Evolutionary conservation across 768 basidiomycete species (phyloP).

Genomic region (Rhizopogon vinicolor): DNA sequence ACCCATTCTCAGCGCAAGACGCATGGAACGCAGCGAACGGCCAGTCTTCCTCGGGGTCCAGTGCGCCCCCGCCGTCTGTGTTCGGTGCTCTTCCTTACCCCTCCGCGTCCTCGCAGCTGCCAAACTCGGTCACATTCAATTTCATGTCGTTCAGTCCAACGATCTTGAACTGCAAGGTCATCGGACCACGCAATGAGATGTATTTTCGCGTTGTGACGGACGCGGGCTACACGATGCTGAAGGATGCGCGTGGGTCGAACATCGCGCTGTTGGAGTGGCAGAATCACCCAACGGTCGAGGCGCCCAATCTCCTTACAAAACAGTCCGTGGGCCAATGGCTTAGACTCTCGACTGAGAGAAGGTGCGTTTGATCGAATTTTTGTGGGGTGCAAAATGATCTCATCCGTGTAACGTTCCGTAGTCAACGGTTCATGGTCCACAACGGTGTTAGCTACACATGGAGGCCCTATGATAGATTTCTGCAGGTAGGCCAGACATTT

Average conservation of each 20-base stretch:
- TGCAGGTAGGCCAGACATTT: constrained; percentile 40
- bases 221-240: constrained; percentile 48
- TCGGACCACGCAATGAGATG: constrained; percentile 45
- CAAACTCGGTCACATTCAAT: constrained; percentile 36
- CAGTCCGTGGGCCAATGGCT: constrained; percentile 53
- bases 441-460: constrained; percentile 48
- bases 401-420: constrained; percentile 4
- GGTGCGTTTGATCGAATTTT: constrained; percentile 26
- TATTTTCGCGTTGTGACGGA: constrained; percentile 50
- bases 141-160: constrained; percentile 49
- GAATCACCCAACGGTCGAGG: constrained; percentile 44
- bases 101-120: constrained; percentile 24
- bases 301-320: constrained; percentile 44
- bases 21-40: constrained; percentile 11
- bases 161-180: constrained; percentile 50
- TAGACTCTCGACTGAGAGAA: constrained; percentile 41
- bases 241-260: constrained; percentile 40
- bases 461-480: constrained; percentile 48
- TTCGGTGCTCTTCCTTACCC: constrained; percentile 64
- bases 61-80: constrained; percentile 41
- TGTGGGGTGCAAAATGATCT: neutral
- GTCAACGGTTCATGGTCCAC: constrained; percentile 47
- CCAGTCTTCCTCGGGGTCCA: neutral
- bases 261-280: constrained; percentile 58
- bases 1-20: constrained; percentile 25